These are phyloP conservation scores for Sutorius eximius DNA, from an alignment of 1,284 basidiomycete species.

Conservation along the genomic window DNA sequence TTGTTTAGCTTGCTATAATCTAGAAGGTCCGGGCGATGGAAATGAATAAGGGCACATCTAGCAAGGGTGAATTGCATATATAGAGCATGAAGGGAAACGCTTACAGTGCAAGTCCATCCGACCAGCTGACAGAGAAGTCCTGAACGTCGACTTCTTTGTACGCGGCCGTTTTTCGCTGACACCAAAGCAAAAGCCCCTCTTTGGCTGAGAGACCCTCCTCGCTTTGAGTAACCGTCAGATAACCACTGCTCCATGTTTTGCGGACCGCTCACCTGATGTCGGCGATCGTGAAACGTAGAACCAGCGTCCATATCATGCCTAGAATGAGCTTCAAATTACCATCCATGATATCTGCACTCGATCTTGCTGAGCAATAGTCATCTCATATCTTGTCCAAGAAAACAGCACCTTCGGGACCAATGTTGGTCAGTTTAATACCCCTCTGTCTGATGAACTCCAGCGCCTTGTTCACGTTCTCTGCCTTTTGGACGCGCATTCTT, in stretches of 20 bases:
- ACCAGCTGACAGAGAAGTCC: conserved; percentile 92
- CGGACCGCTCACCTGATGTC: conserved; percentile 81
- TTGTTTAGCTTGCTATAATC: conserved; percentile 86
- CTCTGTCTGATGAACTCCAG: conserved; percentile 93
- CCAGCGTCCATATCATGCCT: conserved; percentile 99
- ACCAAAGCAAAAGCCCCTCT: conserved; percentile 96
- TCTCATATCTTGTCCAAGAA: neutral
- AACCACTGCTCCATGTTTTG: conserved; percentile 3
- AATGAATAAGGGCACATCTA: conserved; percentile 95
- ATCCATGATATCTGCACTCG: conserved; percentile 85
- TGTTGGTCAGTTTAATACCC: conserved; percentile 96
- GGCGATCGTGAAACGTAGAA: conserved; percentile 95
- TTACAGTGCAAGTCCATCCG: conserved; percentile 92
- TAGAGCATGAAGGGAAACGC: conserved; percentile 32
- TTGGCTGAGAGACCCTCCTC: conserved; percentile 97
- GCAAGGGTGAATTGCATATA: conserved; percentile 5
- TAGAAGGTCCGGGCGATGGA: conserved; percentile 92
- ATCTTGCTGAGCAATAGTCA: conserved; percentile 9
- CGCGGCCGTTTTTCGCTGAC: conserved; percentile 91
- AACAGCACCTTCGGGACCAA: conserved; percentile 83
- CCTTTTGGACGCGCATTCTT: conserved; percentile 92
- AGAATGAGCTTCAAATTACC: conserved; percentile 96
- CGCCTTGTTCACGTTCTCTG: conserved; percentile 97
- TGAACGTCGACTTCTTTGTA: conserved; percentile 92
- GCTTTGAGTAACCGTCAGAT: conserved; percentile 44